These are phyloP conservation scores for Pleurotus cornucopiae DNA, from an alignment of 768 basidiomycete genomes.

Conservation along the genomic window DNA sequence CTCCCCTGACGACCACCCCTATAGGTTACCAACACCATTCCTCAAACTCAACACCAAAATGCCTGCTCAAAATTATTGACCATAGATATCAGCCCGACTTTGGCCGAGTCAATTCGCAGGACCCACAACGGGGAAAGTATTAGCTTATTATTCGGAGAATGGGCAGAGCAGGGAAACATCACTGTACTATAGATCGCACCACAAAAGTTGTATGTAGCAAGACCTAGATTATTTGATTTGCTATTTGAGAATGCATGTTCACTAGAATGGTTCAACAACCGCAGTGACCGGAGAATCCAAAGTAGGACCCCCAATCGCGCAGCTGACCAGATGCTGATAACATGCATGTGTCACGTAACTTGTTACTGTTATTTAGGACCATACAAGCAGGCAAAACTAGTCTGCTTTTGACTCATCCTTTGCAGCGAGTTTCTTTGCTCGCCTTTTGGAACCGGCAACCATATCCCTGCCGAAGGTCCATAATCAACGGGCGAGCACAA, in stretches of 20 bases:
- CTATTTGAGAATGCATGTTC: background rate
- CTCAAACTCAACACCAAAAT: constrained; percentile 66
- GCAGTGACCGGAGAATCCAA: no score
- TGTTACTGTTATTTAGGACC: no score
- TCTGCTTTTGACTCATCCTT: background rate
- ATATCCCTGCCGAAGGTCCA: constrained; percentile 53
- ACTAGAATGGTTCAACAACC: background rate
- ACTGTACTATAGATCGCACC: constrained; percentile 18
- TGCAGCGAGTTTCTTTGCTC: constrained; percentile 38
- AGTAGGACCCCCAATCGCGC: no score
- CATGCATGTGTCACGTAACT: no score
- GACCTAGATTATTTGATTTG: background rate
- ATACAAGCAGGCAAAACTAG: no score
- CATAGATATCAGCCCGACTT: constrained; percentile 86
- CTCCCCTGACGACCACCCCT: background rate
- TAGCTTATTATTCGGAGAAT: constrained; percentile 82
- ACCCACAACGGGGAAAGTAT: constrained; percentile 95
- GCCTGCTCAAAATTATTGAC: constrained; percentile 75
- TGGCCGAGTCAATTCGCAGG: constrained; percentile 94
- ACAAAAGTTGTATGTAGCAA: background rate
- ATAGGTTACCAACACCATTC: constrained; percentile 93
- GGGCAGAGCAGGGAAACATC: constrained; percentile 51
- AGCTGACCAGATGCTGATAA: no score
- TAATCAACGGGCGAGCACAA: constrained; percentile 1
- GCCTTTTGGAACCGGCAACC: constrained; percentile 69